A percentile compares a stretch with the other conserved stretches of the same genome.
These are phyloP conservation scores for Tephrocybe sp. DNA, from an alignment of 768 basidiomycete genomes.

Conservation along the genomic window DNA sequence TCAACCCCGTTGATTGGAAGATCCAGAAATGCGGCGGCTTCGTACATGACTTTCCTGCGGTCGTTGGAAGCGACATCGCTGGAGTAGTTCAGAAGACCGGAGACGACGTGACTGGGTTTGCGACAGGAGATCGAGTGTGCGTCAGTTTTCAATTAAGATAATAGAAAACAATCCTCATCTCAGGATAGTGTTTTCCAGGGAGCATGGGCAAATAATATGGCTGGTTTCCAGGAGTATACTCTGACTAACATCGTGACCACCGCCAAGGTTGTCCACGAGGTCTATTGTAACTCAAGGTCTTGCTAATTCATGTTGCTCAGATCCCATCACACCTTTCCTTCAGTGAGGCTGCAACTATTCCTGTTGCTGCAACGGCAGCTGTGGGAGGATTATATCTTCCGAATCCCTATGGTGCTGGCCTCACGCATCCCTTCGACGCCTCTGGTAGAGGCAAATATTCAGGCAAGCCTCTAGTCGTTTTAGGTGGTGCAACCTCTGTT, in stretches of 20 bases:
- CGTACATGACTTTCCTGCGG: conserved; percentile 39
- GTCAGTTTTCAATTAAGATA: conserved; percentile 12
- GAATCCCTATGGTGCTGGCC: conserved; percentile 24
- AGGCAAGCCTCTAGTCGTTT: conserved; percentile 29
- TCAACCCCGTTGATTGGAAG: conserved; percentile 55
- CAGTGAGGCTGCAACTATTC: conserved; percentile 35
- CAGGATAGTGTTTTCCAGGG: conserved; percentile 16
- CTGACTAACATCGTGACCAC: conserved; percentile 18
- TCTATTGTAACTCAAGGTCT: conserved; percentile 7
- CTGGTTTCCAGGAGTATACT: conserved; percentile 27
- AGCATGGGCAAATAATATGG: conserved; percentile 6
- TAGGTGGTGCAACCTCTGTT: conserved; percentile 35
- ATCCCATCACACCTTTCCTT: conserved; percentile 33
- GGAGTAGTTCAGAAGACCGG: conserved; percentile 54
- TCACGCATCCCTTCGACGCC: conserved; percentile 28
- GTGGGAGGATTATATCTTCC: conserved; percentile 28
- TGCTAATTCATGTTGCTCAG: conserved; percentile 23
- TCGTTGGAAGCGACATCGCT: conserved; percentile 48
- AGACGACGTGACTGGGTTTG: conserved; percentile 44
- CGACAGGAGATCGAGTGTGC: conserved; percentile 53
- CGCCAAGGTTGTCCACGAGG: conserved; percentile 17
- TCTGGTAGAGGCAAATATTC: conserved; percentile 26
- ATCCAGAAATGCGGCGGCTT: conserved; percentile 38
- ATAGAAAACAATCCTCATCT: not conserved
- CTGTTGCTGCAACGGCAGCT: conserved; percentile 25